Evolutionary conservation across 345 rosid genomes (phyloP).

Genomic region (Microthlaspi erraticum): DNA sequence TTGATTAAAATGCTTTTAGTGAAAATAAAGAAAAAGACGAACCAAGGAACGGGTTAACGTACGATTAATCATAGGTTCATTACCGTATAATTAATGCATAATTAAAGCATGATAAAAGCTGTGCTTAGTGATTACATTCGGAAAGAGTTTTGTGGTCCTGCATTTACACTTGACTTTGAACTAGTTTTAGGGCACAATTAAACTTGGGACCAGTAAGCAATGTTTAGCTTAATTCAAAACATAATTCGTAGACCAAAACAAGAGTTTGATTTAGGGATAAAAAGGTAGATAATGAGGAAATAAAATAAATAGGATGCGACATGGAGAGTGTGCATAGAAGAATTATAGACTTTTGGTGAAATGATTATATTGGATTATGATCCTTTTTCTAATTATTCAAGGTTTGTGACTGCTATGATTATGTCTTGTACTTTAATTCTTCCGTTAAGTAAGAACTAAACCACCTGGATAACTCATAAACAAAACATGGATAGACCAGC

Average conservation of each 20-base stretch:
- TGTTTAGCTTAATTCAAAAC: conserved; percentile 25
- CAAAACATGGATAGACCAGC: no score
- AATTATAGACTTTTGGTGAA: conserved; percentile 32
- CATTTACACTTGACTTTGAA: conserved; percentile 21
- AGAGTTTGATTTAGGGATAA: conserved; percentile 28
- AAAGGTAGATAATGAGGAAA: conserved; percentile 23
- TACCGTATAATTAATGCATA: conserved; percentile 32
- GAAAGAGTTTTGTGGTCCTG: conserved; percentile 43
- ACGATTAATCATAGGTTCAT: conserved; percentile 30
- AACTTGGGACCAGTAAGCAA: conserved; percentile 45
- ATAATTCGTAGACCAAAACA: conserved; percentile 36
- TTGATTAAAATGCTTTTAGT: not conserved
- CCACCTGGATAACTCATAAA: conserved; percentile 27
- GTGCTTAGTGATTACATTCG: conserved; percentile 33
- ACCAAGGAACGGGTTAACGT: conserved; percentile 4
- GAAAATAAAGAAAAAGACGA: conserved; percentile 7
- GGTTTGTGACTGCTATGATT: conserved; percentile 55
- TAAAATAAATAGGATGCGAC: conserved; percentile 27
- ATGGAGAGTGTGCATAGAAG: conserved; percentile 29
- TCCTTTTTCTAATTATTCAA: conserved; percentile 42
- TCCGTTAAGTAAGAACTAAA: conserved; percentile 34
- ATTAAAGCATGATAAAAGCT: conserved; percentile 46
- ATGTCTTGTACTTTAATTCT: conserved; percentile 60
- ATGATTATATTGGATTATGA: conserved; percentile 41
- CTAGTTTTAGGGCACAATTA: conserved; percentile 33